phyloP scores from a whole-genome alignment of 768 basidiomycete genomes.

The Suillus clintonianus region DNA sequence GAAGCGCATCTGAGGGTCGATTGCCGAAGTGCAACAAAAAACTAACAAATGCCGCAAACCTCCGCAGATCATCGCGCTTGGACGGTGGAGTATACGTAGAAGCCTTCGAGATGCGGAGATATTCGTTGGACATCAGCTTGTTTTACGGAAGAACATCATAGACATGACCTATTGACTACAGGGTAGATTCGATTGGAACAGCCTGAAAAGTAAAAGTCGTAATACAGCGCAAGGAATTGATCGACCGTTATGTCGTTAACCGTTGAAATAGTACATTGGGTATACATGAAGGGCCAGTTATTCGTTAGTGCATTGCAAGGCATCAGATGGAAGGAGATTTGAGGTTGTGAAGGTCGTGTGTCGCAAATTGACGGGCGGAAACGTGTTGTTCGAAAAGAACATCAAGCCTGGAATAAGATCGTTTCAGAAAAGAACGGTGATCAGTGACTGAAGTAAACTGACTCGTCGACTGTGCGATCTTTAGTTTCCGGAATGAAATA shows the following conservation, averaged over 20 bases:
- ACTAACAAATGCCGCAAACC: neutral
- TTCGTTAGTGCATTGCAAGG: neutral
- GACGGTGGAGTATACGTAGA: too few relatives aligned
- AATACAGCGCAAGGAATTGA: neutral
- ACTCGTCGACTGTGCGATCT: slow-evolving; percentile 31
- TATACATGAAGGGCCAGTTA: neutral
- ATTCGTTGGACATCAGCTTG: neutral
- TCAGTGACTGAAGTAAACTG: slow-evolving; percentile 7
- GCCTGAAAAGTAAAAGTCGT: neutral
- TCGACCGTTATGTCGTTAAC: neutral
- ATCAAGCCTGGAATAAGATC: slow-evolving; percentile 23
- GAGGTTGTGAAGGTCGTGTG: slow-evolving; percentile 15
- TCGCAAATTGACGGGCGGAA: slow-evolving; percentile 27
- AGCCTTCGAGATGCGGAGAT: neutral
- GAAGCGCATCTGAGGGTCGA: neutral
- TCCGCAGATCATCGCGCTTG: too few relatives aligned
- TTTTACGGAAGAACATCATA: neutral
- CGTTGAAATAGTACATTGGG: neutral
- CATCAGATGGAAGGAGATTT: neutral
- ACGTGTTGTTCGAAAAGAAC: slow-evolving; percentile 32
- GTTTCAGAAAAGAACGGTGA: neutral
- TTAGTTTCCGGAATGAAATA: slow-evolving; percentile 30
- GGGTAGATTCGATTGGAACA: neutral
- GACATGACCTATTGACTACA: neutral
- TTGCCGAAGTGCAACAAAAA: neutral